Conservation (phyloP, 2,329 filamentous ascomycete species). For the Talaromyces sp. region DNA sequence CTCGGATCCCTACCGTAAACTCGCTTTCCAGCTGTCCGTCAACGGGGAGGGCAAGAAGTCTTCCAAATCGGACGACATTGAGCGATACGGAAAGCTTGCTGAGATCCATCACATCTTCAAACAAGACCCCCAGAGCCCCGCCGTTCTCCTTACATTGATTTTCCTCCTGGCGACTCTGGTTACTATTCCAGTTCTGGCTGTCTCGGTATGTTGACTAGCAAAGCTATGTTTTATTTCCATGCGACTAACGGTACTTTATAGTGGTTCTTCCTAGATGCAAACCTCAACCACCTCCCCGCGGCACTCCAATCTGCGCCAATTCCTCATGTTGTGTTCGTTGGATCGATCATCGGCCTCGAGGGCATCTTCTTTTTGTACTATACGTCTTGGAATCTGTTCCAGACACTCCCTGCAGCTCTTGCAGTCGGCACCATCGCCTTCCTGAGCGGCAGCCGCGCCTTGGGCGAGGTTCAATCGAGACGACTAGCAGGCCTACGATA, state of each 20-base stretch:
- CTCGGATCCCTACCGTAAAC: slow-evolving; percentile 61
- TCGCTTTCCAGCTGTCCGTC: slow-evolving; percentile 69
- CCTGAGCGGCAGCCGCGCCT: slow-evolving; percentile 80
- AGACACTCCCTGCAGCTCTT: slow-evolving; percentile 70
- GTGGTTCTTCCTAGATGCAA: slow-evolving; percentile 81
- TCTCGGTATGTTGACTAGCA: slow-evolving; percentile 49
- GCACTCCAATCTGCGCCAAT: slow-evolving; percentile 73
- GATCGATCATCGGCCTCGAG: slow-evolving; percentile 82
- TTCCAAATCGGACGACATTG: slow-evolving; percentile 58
- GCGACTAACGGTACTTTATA: slow-evolving; percentile 34
- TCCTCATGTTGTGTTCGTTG: slow-evolving; percentile 79
- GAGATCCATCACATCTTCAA: slow-evolving; percentile 93
- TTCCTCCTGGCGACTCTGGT: slow-evolving; percentile 71
- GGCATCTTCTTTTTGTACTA: slow-evolving; percentile 95
- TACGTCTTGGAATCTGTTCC: slow-evolving; percentile 84
- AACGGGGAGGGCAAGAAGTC: slow-evolving; percentile 59
- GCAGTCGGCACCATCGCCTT: slow-evolving; percentile 68
- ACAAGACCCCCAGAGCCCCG: slow-evolving; percentile 72
- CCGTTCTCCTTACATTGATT: slow-evolving; percentile 70
- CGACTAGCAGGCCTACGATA: slow-evolving; percentile 68
- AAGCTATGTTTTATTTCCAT: slow-evolving; percentile 11
- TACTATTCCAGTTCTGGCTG: slow-evolving; percentile 68
- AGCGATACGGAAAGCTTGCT: slow-evolving; percentile 76
- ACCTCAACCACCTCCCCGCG: slow-evolving; percentile 70
- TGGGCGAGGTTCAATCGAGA: slow-evolving; percentile 88